These are phyloP conservation scores for Hypholoma sublateritium DNA, from an alignment of 768 basidiomycete genomes.

Conservation along the genomic window DNA sequence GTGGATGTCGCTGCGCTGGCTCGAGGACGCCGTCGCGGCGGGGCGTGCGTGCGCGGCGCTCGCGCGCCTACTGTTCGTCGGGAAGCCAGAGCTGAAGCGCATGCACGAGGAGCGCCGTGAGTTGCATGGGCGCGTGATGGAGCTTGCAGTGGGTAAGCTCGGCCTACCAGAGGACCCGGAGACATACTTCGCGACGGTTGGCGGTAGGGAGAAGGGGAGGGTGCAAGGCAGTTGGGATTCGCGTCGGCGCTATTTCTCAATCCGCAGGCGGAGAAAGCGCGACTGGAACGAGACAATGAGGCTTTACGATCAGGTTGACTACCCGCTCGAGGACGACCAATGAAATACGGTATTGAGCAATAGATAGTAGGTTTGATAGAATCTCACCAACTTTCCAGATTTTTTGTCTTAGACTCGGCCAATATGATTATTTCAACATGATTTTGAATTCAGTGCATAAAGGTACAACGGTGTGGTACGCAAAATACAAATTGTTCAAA, in stretches of 20 bases:
- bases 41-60: conserved; percentile 73
- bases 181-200: conserved; percentile 53
- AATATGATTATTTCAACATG: neutral
- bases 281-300: conserved; percentile 90
- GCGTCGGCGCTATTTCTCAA: conserved; percentile 73
- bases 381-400: neutral
- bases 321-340: conserved; percentile 54
- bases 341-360: neutral
- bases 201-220: conserved; percentile 71
- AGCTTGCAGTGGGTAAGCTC: conserved; percentile 55
- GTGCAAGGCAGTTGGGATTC: conserved; percentile 70
- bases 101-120: conserved; percentile 54
- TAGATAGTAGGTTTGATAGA: neutral
- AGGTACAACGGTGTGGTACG: too few species aligned
- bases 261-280: conserved; percentile 74
- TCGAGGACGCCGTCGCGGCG: conserved; percentile 80
- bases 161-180: conserved; percentile 73
- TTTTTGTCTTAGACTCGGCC: neutral
- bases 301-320: conserved; percentile 81
- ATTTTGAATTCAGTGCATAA: neutral
- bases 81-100: conserved; percentile 51
- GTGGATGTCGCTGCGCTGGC: conserved; percentile 91
- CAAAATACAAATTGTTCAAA: too few species aligned
- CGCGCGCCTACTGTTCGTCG: conserved; percentile 59
- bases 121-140: conserved; percentile 66